phyloP scores from a whole-genome alignment of 140 eudicot genomes.

The Stevia rebaudiana region DNA sequence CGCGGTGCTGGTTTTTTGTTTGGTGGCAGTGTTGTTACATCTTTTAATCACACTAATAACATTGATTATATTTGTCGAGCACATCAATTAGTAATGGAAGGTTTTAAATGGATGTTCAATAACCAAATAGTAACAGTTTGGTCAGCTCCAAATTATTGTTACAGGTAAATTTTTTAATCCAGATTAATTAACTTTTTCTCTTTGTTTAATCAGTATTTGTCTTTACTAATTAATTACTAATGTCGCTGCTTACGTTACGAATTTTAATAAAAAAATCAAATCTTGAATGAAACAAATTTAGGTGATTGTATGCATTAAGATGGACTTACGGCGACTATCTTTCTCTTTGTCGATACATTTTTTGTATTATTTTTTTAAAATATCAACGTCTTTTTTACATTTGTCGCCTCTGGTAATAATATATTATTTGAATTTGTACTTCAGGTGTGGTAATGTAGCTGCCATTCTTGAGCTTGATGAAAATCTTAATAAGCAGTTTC shows the following conservation, averaged over 20 bases:
- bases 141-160: constrained; percentile 99
- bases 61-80: constrained; percentile 97
- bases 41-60: constrained; percentile 76
- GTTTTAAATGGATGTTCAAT: constrained; percentile 97
- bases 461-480: constrained; percentile 95
- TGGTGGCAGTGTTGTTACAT: constrained; percentile 84
- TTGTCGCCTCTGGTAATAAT: not conserved
- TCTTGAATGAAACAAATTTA: not conserved
- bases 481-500: constrained; percentile 76
- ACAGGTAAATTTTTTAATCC: constrained; percentile 42
- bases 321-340: not conserved
- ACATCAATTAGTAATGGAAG: constrained; percentile 97
- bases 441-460: constrained; percentile 98
- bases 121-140: constrained; percentile 96
- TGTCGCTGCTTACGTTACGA: too few species aligned
- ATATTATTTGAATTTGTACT: constrained; percentile 3
- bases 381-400: not conserved
- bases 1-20: constrained; percentile 98
- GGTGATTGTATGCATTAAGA: not conserved
- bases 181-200: not conserved
- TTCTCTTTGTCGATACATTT: not conserved
- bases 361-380: not conserved
- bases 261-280: too few species aligned
- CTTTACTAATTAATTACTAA: too few species aligned
- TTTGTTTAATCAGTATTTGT: not conserved